Evolutionary conservation across 345 rosid species (phyloP).

Genomic region (Durio zibethinus): DNA sequence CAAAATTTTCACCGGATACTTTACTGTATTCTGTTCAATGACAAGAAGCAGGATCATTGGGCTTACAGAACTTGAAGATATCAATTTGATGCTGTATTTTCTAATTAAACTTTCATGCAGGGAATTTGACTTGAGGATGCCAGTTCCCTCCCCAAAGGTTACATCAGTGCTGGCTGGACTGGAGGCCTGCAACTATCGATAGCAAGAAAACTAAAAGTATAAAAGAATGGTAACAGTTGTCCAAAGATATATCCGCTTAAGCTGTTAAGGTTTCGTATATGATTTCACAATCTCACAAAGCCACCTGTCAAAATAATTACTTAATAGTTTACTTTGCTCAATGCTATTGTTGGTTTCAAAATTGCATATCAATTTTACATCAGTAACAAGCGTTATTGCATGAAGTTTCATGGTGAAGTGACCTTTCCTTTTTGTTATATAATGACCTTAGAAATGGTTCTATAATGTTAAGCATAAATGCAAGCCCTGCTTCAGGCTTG

Average conservation of each 20-base stretch:
- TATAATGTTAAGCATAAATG: neutral
- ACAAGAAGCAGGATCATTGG: slow-evolving; percentile 5
- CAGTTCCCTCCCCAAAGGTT: slow-evolving; percentile 13
- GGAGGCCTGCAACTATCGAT: slow-evolving; percentile 22
- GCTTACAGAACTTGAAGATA: slow-evolving; percentile 36
- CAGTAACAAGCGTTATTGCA: neutral
- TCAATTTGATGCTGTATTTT: slow-evolving; percentile 42
- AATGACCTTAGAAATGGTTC: neutral
- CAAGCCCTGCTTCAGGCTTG: neutral
- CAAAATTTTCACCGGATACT: neutral
- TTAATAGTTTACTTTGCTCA: neutral
- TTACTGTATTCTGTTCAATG: neutral
- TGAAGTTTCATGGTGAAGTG: neutral
- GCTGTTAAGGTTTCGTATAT: neutral
- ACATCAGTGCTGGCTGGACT: slow-evolving; percentile 16
- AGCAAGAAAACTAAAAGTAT: neutral
- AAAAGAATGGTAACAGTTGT: neutral
- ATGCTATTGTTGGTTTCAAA: neutral
- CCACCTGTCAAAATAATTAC: neutral
- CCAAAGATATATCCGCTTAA: neutral
- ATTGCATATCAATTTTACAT: neutral
- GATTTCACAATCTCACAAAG: neutral
- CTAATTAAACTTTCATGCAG: slow-evolving; percentile 30
- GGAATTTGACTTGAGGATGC: slow-evolving; percentile 16
- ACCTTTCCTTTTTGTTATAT: neutral